Conservation (phyloP, 768 basidiomycete genomes). For the Pholiota microspora region DNA sequence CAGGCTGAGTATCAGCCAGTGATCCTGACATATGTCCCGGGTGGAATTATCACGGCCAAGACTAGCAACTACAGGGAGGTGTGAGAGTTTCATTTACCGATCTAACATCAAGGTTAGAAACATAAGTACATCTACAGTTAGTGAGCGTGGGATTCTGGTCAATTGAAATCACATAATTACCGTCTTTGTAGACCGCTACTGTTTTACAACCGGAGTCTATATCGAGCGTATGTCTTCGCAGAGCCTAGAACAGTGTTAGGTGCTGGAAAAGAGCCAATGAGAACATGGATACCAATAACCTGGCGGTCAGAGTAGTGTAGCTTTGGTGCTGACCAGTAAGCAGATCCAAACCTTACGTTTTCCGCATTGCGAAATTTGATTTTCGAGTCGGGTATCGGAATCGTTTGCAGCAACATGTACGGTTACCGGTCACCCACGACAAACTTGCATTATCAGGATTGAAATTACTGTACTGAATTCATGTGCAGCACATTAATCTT, state of each 20-base stretch:
- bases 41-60: conserved; percentile 10
- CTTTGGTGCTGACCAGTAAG: too few species aligned
- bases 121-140: background rate
- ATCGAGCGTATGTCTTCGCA: background rate
- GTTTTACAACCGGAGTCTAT: conserved; percentile 11
- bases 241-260: background rate
- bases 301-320: too few species aligned
- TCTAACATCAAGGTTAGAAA: background rate
- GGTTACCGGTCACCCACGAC: too few species aligned
- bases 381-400: too few species aligned
- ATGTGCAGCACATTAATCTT: background rate
- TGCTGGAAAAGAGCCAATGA: background rate
- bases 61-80: background rate
- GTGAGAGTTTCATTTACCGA: background rate
- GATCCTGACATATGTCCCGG: background rate
- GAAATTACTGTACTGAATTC: background rate
- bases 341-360: background rate
- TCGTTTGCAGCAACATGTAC: background rate
- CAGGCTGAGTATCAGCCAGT: background rate
- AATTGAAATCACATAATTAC: conserved; percentile 8
- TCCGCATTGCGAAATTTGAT: background rate
- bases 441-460: background rate
- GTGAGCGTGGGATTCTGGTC: background rate
- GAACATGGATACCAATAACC: background rate
- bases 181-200: conserved; percentile 11